A percentile compares a stretch with the other conserved stretches of the same genome.
phyloP scores from a whole-genome alignment of 1,284 basidiomycete genomes.

The Papiliotrema fonsecae region DNA sequence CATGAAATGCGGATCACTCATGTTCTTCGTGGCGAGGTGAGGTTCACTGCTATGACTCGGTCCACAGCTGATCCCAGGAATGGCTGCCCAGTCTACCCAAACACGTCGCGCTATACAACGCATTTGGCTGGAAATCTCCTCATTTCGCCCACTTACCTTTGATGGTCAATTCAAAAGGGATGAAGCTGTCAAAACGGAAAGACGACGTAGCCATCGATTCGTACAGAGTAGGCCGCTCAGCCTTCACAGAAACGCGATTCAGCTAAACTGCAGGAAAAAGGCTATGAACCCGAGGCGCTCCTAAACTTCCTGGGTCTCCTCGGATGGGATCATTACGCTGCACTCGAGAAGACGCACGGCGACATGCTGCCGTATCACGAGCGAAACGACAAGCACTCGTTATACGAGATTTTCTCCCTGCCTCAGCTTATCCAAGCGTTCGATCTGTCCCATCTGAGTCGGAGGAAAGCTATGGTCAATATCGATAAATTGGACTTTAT shows the following conservation, averaged over 20 bases:
- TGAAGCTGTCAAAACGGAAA: conserved; percentile 90
- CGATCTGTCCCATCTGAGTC: conserved; percentile 33
- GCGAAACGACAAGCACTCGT: conserved; percentile 31
- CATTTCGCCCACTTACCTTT: conserved; percentile 88
- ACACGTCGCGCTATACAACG: conserved; percentile 83
- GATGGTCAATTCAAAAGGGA: conserved; percentile 81
- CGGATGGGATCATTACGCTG: conserved; percentile 70
- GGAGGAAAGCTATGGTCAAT: conserved; percentile 41
- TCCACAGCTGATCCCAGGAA: conserved; percentile 57
- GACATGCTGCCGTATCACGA: conserved; percentile 34
- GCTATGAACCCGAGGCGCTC: conserved; percentile 86
- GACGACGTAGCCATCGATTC: conserved; percentile 82
- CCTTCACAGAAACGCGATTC: not conserved
- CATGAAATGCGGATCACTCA: conserved; percentile 94
- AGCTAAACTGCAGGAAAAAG: conserved; percentile 48
- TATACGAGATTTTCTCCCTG: conserved; percentile 41
- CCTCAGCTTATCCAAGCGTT: conserved; percentile 38
- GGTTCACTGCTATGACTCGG: conserved; percentile 15
- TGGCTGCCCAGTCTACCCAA: conserved; percentile 94
- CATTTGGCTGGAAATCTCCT: conserved; percentile 67
- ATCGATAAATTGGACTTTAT: conserved; percentile 43
- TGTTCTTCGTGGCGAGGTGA: conserved; percentile 86
- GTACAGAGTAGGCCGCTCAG: conserved; percentile 62
- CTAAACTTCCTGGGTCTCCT: conserved; percentile 90
- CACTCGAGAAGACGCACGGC: conserved; percentile 11